phyloP scores from a whole-genome alignment of 2,329 filamentous ascomycete genomes.

The Alternaria viburni region DNA sequence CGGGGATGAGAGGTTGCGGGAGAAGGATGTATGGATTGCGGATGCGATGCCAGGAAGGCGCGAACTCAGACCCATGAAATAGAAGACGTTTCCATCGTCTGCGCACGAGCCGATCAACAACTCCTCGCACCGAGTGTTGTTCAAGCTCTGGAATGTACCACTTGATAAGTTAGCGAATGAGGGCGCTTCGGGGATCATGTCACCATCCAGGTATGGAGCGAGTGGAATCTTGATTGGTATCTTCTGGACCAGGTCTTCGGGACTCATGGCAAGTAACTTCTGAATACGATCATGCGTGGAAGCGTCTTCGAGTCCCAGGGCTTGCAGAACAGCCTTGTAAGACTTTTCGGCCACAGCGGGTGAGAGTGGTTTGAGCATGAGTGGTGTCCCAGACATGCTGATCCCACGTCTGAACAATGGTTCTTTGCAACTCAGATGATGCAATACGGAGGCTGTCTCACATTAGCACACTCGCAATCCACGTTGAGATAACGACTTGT shows the following conservation, averaged over 20 bases:
- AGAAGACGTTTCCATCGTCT: constrained; percentile 47
- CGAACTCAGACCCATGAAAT: constrained; percentile 24
- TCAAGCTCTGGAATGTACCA: not conserved
- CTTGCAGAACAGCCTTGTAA: constrained; percentile 49
- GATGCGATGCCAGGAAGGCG: constrained; percentile 27
- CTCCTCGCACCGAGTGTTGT: constrained; percentile 50
- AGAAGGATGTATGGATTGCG: constrained; percentile 37
- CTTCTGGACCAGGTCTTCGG: constrained; percentile 48
- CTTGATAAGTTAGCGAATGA: constrained; percentile 14
- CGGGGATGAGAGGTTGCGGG: constrained; percentile 21
- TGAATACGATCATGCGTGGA: constrained; percentile 48
- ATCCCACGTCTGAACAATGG: constrained; percentile 30
- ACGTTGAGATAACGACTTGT: not conserved
- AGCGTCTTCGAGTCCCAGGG: constrained; percentile 45
- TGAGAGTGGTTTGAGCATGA: constrained; percentile 50
- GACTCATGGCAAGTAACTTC: constrained; percentile 45
- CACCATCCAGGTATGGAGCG: constrained; percentile 51
- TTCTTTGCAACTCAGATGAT: constrained; percentile 25
- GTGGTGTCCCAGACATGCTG: constrained; percentile 36
- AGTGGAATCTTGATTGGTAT: constrained; percentile 45
- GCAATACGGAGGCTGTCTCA: constrained; percentile 19
- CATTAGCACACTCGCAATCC: constrained; percentile 1
- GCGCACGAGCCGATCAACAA: constrained; percentile 55
- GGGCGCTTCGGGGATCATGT: constrained; percentile 41
- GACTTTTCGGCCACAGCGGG: constrained; percentile 46